A percentile compares a stretch with the other conserved stretches of the same genome.
Conservation (phyloP, 305 asterid species). For the Fraxinus xanthoxyloides region DNA sequence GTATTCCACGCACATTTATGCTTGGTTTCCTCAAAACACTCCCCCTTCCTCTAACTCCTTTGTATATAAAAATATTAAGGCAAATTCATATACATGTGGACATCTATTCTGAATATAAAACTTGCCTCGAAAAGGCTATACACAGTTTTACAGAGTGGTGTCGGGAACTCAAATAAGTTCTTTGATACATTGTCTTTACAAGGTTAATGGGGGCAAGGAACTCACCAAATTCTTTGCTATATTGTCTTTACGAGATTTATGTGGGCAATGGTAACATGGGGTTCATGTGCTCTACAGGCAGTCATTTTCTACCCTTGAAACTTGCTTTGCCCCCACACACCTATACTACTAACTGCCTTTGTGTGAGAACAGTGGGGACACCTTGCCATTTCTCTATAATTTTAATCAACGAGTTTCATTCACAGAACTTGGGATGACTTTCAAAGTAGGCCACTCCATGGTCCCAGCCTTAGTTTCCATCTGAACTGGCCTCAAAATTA, state of each 20-base stretch:
- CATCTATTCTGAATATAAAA: background rate
- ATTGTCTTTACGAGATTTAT: too few species aligned
- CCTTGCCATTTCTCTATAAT: background rate
- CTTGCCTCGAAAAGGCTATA: background rate
- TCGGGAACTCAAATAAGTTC: background rate
- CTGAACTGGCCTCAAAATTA: background rate
- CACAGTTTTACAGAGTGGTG: background rate
- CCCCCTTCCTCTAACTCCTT: background rate
- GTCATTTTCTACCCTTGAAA: slow-evolving; percentile 8
- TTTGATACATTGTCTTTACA: too few species aligned
- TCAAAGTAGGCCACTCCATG: background rate
- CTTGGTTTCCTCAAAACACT: background rate
- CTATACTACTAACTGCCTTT: background rate
- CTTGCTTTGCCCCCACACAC: background rate
- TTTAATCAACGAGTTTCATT: background rate
- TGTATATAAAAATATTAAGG: background rate
- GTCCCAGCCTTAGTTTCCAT: background rate
- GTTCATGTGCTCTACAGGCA: background rate
- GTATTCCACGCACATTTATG: background rate
- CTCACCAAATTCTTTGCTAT: background rate
- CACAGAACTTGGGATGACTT: slow-evolving; percentile 22
- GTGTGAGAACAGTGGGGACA: slow-evolving; percentile 8
- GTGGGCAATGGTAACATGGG: background rate
- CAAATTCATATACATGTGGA: background rate
- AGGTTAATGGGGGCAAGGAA: background rate